Percentiles rank a stretch among this genome's conserved stretches.
phyloP scores from a whole-genome alignment of 2,329 filamentous ascomycete species.

The Eutypa lata region DNA sequence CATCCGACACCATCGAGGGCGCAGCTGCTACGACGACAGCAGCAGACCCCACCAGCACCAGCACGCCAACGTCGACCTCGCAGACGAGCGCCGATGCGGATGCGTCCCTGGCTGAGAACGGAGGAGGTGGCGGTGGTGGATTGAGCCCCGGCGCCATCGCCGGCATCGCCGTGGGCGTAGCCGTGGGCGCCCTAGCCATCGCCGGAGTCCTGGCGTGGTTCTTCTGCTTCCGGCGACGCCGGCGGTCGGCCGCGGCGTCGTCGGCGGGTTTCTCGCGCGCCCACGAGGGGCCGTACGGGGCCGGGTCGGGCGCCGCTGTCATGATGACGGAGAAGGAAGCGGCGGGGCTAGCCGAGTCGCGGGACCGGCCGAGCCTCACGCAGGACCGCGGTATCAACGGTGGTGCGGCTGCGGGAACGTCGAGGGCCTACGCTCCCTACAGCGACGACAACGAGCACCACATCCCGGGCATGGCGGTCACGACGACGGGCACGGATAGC shows the following conservation, averaged over 20 bases:
- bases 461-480: slow-evolving; percentile 7
- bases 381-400: slow-evolving; percentile 39
- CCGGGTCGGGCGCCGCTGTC: slow-evolving; percentile 27
- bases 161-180: slow-evolving; percentile 22
- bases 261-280: slow-evolving; percentile 14
- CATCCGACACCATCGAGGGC: slow-evolving; percentile 2
- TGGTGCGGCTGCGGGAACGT: slow-evolving; percentile 13
- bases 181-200: slow-evolving; percentile 32
- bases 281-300: slow-evolving; percentile 17
- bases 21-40: not conserved
- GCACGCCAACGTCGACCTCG: not conserved
- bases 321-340: slow-evolving; percentile 48
- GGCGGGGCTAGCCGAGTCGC: slow-evolving; percentile 26
- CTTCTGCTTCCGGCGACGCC: slow-evolving; percentile 37
- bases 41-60: not conserved
- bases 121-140: slow-evolving; percentile 2
- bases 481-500: slow-evolving; percentile 5
- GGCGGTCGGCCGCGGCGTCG: slow-evolving; percentile 20
- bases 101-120: not conserved
- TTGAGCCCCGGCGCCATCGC: slow-evolving; percentile 23
- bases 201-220: slow-evolving; percentile 40
- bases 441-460: slow-evolving; percentile 21
- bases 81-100: slow-evolving; percentile 1
- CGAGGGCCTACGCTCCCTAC: slow-evolving; percentile 27
- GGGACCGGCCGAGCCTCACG: slow-evolving; percentile 39